Conservation (phyloP, 2,329 filamentous ascomycete species). For the Ilyonectria sp. region DNA sequence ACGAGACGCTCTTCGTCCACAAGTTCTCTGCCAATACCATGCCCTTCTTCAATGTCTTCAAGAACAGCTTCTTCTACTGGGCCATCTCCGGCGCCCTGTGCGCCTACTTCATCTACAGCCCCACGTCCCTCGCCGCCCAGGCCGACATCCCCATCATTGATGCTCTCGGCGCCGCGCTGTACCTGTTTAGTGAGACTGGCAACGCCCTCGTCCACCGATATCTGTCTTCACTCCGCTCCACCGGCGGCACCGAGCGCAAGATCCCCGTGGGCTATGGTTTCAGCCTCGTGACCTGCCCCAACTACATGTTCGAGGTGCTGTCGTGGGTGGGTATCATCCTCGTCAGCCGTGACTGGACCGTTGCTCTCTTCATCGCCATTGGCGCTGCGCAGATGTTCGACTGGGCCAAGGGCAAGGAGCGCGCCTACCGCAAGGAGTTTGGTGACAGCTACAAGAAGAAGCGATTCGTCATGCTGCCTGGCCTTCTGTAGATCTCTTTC, state of each 20-base stretch:
- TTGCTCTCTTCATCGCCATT: constrained; percentile 81
- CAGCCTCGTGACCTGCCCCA: constrained; percentile 90
- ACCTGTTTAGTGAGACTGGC: constrained; percentile 81
- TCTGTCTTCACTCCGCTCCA: constrained; percentile 81
- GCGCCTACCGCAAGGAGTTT: constrained; percentile 90
- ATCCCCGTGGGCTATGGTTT: constrained; percentile 92
- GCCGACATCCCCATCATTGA: constrained; percentile 66
- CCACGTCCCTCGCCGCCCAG: constrained; percentile 76
- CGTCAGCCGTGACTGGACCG: constrained; percentile 83
- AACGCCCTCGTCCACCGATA: constrained; percentile 88
- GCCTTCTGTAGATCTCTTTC: constrained; percentile 72
- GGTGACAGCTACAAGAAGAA: constrained; percentile 97
- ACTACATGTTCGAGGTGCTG: constrained; percentile 94
- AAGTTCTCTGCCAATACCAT: constrained; percentile 96
- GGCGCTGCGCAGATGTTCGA: constrained; percentile 84
- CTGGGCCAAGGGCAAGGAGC: constrained; percentile 96
- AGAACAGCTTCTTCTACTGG: constrained; percentile 98
- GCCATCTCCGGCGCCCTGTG: constrained; percentile 83
- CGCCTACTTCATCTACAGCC: constrained; percentile 88
- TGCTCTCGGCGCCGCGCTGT: constrained; percentile 80
- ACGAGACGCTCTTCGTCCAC: constrained; percentile 95
- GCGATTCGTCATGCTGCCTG: constrained; percentile 86
- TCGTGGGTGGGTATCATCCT: constrained; percentile 89
- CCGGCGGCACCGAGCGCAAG: constrained; percentile 87
- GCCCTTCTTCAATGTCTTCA: constrained; percentile 91